Base-by-base conservation (phyloP, 371 early-diverging fungal genomes). In the Lichtheimia hyalospora region DNA sequence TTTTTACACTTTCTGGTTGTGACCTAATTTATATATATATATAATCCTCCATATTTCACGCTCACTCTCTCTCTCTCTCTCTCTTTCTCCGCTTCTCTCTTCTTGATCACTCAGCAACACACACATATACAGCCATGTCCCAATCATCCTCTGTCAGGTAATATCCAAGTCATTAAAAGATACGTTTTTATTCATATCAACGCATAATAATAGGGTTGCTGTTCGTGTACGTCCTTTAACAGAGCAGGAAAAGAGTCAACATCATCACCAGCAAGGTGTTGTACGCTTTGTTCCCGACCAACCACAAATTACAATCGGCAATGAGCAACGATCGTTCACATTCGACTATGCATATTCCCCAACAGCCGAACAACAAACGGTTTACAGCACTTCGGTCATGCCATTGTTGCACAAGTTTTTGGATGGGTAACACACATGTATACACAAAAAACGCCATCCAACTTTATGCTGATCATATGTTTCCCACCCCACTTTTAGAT, bases 271-370 rank as follows among this genome's bases (percentile, higher is more conserved):
- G 41, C 71, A 75, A 10, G 83, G 84, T 60, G 81, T 86, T 58
- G 82, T 94, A 46, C 66, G 82, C 5, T 81, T 80, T 58, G 73
- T 82, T 55, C 84, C 84, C 12, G 76, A 83, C 58, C 77, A 84
- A 28, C 83, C 86, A 0, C 86, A 86, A 59, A 82, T 89, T 15
- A 64, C 77, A n/a, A 69, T 88, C 10, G 85, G 82, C 15, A 63
- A 76, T 3, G 84, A 89, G 49, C 83, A 83, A 44, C 77, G 84
- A 42, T 79, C 87, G 2, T 97, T 95, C 70, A 88, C 91, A 56
- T 97, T 89, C 66, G 96, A 98, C 76, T 78, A 89, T 67, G 92
- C 91, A 3, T 97, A 91, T 71, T 87, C 88, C 6, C 83, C 88
- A 13, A 74, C 82, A n/a, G 59, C 87, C 5, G 51, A 62, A 13